These are phyloP conservation scores for Lobosporangium transversale DNA, from an alignment of 192 early-diverging fungal species.

Conservation along the genomic window DNA sequence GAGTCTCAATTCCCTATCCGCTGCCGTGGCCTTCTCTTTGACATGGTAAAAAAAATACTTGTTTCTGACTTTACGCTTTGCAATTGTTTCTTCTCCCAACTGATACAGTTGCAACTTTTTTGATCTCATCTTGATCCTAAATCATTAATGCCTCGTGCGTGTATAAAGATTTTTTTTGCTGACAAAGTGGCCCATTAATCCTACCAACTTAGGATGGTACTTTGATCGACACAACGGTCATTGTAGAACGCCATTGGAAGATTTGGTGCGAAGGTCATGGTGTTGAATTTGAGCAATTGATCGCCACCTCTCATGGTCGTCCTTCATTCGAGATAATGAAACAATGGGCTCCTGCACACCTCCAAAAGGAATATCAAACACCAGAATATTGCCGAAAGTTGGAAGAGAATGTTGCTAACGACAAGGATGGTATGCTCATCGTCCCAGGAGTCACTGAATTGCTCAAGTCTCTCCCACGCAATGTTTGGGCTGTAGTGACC, in stretches of 20 bases:
- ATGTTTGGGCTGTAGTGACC: slow-evolving; percentile 56
- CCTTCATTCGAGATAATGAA: slow-evolving; percentile 60
- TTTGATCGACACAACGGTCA: slow-evolving; percentile 60
- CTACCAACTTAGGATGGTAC: slow-evolving; percentile 58
- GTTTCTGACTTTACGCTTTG: not conserved
- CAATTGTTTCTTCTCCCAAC: not conserved
- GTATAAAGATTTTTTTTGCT: not conserved
- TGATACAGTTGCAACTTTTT: no score
- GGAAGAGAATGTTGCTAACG: slow-evolving; percentile 26
- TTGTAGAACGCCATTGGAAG: slow-evolving; percentile 61
- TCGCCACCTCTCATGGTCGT: slow-evolving; percentile 61
- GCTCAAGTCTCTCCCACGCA: slow-evolving; percentile 27
- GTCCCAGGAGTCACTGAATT: slow-evolving; percentile 56
- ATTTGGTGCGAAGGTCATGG: slow-evolving; percentile 50
- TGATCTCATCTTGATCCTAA: no score
- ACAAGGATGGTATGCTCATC: slow-evolving; percentile 56
- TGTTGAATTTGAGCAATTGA: slow-evolving; percentile 40
- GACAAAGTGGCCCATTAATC: not conserved
- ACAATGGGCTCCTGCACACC: slow-evolving; percentile 50
- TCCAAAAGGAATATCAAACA: slow-evolving; percentile 23
- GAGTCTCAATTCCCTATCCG: slow-evolving; percentile 33
- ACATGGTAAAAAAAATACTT: no score
- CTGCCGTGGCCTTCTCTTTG: slow-evolving; percentile 50
- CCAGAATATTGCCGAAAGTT: slow-evolving; percentile 11
- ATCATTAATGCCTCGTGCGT: no score